Base-by-base conservation (phyloP, 257 asterid genomes). In the Anisodus tanguticus region DNA sequence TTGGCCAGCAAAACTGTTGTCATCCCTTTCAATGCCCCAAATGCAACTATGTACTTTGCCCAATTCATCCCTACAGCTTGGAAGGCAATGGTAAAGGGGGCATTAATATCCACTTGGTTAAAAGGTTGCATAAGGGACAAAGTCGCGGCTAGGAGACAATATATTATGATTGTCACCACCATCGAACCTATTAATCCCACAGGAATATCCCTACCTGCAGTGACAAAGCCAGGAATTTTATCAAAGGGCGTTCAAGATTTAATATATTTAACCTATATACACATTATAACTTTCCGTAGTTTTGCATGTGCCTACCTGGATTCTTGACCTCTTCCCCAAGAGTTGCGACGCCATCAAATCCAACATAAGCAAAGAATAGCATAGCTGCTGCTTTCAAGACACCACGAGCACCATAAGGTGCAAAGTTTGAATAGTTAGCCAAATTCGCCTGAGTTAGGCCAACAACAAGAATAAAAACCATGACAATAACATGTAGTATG, bases 11-110 rank as follows among this genome's bases (percentile, higher is more conserved):
- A 49, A 62, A 88, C 90, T 49, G 89, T 84, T 83, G 90, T 88
- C 90, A 88, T 86, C 43, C 89, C 88, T 68, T 88, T 88, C 39
- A 88, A 83, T 68, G 90, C 90, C 35, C 90, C 90, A 13, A 84
- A 83, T 45, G 90, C 89, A 17, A 88, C 90, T 45, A 88, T 76
- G 60, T 78, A 86, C 74, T 88, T 88, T 39, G 89, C 89, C 89
- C 90, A 88, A 16, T 82, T 82, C 88, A 86, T 84, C 47, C 90
- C 89, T 53, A 79, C 87, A 53, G 87, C 84, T 83, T 86, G 72
- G 59, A 88, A 88, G 39, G 89, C 89, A 19, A 86, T 54, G 17
- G 88, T 69, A 47, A 84, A 88, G 49, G 90, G 88, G 17, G 90
- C 90, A 55, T 88, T 66, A 3, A 84, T 60, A 22, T 86, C 89